phyloP scores from a whole-genome alignment of 768 basidiomycete species.

The Pulveroboletus frians region DNA sequence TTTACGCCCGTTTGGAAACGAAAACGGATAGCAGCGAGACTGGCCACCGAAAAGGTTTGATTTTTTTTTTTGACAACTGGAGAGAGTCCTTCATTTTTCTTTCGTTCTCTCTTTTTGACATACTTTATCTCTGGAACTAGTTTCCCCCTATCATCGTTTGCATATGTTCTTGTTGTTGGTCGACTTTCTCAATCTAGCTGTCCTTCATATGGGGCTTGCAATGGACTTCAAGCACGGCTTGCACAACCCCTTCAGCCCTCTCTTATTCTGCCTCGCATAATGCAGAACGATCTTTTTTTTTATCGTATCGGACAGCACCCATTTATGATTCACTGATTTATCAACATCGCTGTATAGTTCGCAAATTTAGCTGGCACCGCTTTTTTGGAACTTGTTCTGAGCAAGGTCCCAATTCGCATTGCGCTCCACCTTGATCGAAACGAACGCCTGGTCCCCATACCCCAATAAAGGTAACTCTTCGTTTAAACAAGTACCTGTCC shows the following conservation, averaged over 20 bases:
- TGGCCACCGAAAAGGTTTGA: conserved; percentile 21
- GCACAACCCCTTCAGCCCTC: not conserved
- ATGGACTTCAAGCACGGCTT: conserved; percentile 11
- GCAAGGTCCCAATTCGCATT: not conserved
- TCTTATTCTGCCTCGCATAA: not conserved
- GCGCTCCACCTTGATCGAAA: not conserved
- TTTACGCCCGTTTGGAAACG: conserved; percentile 31
- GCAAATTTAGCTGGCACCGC: not conserved
- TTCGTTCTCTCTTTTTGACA: conserved; percentile 3
- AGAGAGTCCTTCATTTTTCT: not conserved
- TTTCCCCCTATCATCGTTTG: not conserved
- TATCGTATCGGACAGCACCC: not conserved
- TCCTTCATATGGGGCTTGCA: conserved; percentile 1
- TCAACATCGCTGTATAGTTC: conserved; percentile 5
- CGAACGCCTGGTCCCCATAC: not conserved
- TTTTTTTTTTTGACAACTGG: conserved; percentile 15
- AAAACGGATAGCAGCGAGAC: conserved; percentile 25
- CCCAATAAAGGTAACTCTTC: not conserved
- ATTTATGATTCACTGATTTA: conserved; percentile 17
- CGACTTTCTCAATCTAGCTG: not conserved
- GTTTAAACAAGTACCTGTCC: not conserved
- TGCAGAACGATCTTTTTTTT: not conserved
- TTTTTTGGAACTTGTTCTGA: not conserved
- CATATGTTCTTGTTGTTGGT: not conserved
- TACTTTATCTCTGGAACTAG: conserved; percentile 19